These are phyloP conservation scores for Udeniomyces megalosporus DNA, from an alignment of 768 basidiomycete species.

Conservation along the genomic window DNA sequence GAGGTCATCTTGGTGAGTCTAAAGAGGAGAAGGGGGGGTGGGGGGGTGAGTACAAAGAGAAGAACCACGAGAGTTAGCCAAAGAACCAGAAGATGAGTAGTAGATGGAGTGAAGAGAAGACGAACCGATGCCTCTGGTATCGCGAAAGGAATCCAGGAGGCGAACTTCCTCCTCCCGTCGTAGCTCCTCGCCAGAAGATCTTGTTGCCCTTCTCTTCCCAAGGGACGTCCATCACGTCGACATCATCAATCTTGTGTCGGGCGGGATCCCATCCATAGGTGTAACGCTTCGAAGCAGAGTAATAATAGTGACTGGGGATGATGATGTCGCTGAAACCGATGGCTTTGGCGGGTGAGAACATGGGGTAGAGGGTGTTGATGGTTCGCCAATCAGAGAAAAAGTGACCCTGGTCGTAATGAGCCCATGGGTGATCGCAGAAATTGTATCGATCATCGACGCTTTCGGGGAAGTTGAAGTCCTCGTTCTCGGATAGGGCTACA, in stretches of 20 bases:
- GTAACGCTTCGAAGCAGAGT: constrained; percentile 59
- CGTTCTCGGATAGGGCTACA: constrained; percentile 22
- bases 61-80: background rate
- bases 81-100: constrained; percentile 5
- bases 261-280: constrained; percentile 82
- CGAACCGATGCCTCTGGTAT: constrained; percentile 73
- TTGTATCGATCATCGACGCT: constrained; percentile 49
- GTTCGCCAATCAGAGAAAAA: constrained; percentile 96
- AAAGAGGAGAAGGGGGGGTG: too few relatives aligned
- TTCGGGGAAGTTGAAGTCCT: constrained; percentile 49
- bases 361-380: constrained; percentile 71
- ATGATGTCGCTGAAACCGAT: constrained; percentile 75
- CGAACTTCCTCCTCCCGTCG: constrained; percentile 80
- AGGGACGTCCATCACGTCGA: constrained; percentile 68
- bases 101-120: too few relatives aligned
- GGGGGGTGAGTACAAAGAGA: too few relatives aligned
- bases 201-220: constrained; percentile 80
- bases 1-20: constrained; percentile 68
- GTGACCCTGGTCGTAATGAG: constrained; percentile 76
- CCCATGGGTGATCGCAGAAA: constrained; percentile 67
- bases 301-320: constrained; percentile 94
- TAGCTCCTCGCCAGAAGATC: constrained; percentile 89
- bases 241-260: constrained; percentile 54
- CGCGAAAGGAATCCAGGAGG: constrained; percentile 65
- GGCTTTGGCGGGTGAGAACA: constrained; percentile 82